Base-by-base conservation (phyloP, 202 grass and related monocot genomes). In the Elaeis oleifera region DNA sequence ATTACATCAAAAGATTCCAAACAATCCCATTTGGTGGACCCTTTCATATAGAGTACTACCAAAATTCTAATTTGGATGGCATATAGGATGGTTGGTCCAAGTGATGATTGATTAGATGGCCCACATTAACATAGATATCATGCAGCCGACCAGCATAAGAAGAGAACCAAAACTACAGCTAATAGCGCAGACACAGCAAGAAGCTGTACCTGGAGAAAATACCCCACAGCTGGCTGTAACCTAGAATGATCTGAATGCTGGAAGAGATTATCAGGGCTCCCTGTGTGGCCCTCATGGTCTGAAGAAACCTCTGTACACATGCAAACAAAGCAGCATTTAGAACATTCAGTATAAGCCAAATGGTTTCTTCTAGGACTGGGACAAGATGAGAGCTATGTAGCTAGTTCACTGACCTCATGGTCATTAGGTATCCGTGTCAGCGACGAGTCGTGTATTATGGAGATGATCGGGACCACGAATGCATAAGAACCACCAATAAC, bases 211-310 rank as follows among this genome's bases (percentile, higher is more conserved):
- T 86, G 74, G 88, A 94, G 83, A 84, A 99, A 81, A 99, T 99
- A 51, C 94, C 94, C 94, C 94, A 99, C 49, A 99, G 65, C 71
- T 94, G 88, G 88, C 88, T 99, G 77, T 99, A 92, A 9, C 88
- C 94, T 9, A 99, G 82, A 54, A 99, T 89, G 56, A 99, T 99
- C 76, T 99, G 94, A 78, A 99, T 92, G 27, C 94, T 89, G 51
- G 94, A 99, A 51, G 94, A 92, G 17, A 99, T 85, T 5, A 99
- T 99, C 22, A 92, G 72, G 5, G 94, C 82, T 27, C 94, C 88
- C 75, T 99, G 94, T 73, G 84, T 89, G 19, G 94, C 88, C 82
- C 82, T 82, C 94, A 99, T 99, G 67, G 88, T 92, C 63, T 69
- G 77, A 51, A 89, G 85, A 72, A 99, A 99, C 76, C 94, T 99